Evolutionary conservation across 2,329 filamentous ascomycete species (phyloP).

Genomic region (Pseudogymnoascus sp.): DNA sequence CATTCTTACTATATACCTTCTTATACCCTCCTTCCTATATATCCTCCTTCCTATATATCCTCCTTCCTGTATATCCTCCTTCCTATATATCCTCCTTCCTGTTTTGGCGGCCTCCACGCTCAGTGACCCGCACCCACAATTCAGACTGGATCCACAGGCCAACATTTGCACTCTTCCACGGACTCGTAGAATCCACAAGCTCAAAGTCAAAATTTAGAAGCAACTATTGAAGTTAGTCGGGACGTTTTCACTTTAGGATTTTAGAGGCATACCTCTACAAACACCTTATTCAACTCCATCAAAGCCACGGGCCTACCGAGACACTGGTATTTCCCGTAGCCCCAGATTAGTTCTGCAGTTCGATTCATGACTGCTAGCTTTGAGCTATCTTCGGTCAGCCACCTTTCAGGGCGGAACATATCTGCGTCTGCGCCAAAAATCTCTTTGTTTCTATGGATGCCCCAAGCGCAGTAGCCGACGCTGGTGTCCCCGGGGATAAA

Average conservation of each 20-base stretch:
- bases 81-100: background rate
- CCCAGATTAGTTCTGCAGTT: slow-evolving; percentile 37
- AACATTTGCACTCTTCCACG: slow-evolving; percentile 7
- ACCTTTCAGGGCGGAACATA: slow-evolving; percentile 40
- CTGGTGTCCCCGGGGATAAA: slow-evolving; percentile 17
- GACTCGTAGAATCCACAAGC: slow-evolving; percentile 7
- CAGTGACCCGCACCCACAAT: slow-evolving; percentile 10
- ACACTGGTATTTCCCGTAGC: slow-evolving; percentile 36
- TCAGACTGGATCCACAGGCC: slow-evolving; percentile 10
- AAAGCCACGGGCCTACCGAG: slow-evolving; percentile 39
- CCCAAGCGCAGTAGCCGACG: slow-evolving; percentile 24
- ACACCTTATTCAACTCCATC: slow-evolving; percentile 40
- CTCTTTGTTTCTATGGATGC: slow-evolving; percentile 27
- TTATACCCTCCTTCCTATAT: background rate
- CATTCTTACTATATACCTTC: background rate
- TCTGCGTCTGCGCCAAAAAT: slow-evolving; percentile 32
- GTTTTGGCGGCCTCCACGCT: background rate
- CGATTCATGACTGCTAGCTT: slow-evolving; percentile 31
- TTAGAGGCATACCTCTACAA: slow-evolving; percentile 38
- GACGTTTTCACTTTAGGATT: slow-evolving; percentile 25
- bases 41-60: background rate
- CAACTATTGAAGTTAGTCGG: slow-evolving; percentile 18
- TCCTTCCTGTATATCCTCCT: too few relatives aligned
- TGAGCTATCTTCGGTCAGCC: slow-evolving; percentile 33
- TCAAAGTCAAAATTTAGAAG: slow-evolving; percentile 8